phyloP scores from a whole-genome alignment of 2,329 filamentous ascomycete genomes.

The Fusarium sp. region DNA sequence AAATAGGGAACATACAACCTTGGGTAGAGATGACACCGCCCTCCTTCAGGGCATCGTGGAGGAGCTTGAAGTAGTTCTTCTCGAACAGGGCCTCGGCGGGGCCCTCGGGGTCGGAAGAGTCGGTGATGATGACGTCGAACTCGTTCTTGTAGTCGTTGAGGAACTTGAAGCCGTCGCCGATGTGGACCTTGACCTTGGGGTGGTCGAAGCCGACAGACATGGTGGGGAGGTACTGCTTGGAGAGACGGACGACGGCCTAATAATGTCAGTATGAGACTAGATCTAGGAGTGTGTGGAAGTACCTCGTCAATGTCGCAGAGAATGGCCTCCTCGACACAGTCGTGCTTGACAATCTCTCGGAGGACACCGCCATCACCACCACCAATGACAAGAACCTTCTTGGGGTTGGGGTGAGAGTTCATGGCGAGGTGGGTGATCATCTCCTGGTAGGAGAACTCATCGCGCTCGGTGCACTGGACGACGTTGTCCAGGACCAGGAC shows the following conservation, averaged over 20 bases:
- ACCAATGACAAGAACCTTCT: constrained; percentile 98
- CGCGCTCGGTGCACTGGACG: constrained; percentile 97
- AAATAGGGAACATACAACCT: constrained; percentile 96
- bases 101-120: constrained; percentile 96
- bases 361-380: constrained; percentile 97
- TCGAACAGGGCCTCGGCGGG: constrained; percentile 96
- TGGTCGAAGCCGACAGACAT: constrained; percentile 95
- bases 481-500: constrained; percentile 98
- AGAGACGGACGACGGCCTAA: constrained; percentile 92
- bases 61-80: constrained; percentile 97
- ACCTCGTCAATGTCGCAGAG: constrained; percentile 98
- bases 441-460: constrained; percentile 99
- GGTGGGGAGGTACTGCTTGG: constrained; percentile 94
- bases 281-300: constrained; percentile 37
- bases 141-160: constrained; percentile 94
- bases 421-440: constrained; percentile 99
- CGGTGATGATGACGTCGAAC: constrained; percentile 99
- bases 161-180: constrained; percentile 99
- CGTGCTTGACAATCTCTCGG: constrained; percentile 98
- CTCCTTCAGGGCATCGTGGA: constrained; percentile 86
- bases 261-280: constrained; percentile 53
- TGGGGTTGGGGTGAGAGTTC: constrained; percentile 97
- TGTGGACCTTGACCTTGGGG: constrained; percentile 89
- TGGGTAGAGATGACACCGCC: constrained; percentile 99
- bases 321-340: constrained; percentile 91